A percentile compares a stretch with the other conserved stretches of the same genome.
Evolutionary conservation across 106 monocot species (phyloP).

Genomic region (Narthecium ossifragum): DNA sequence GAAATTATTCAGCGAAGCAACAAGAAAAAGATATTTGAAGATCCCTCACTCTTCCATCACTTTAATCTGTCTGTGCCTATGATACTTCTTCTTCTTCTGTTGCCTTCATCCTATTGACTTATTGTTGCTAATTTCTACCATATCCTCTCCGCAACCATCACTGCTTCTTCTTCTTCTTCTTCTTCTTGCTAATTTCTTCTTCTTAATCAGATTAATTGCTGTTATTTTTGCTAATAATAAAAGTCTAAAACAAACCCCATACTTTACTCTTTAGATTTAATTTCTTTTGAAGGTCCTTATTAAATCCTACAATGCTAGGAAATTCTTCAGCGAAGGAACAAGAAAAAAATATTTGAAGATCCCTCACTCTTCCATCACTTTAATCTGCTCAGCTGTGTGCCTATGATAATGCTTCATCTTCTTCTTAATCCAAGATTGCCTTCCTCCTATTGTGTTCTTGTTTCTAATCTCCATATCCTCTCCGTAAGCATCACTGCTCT

Average conservation of each 20-base stretch:
- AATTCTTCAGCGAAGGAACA: no score
- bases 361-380: conserved; percentile 75
- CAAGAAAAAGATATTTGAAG: no score
- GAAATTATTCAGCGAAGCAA: no score
- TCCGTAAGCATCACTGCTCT: conserved; percentile 8
- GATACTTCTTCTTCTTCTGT: conserved; percentile 59
- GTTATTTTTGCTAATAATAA: no score
- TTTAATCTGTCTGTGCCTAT: conserved; percentile 71
- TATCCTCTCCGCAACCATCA: conserved; percentile 12
- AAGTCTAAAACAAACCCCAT: no score
- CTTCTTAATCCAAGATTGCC: conserved; percentile 20
- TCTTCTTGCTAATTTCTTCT: no score
- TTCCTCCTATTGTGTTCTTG: conserved; percentile 40
- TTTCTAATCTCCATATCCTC: conserved; percentile 31
- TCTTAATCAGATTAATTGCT: no score
- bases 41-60: conserved; percentile 81
- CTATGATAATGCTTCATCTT: conserved; percentile 67
- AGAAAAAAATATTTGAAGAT: no score
- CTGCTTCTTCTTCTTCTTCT: conserved; percentile 39
- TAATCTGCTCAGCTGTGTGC: conserved; percentile 64
- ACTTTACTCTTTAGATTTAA: no score
- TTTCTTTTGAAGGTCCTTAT: no score
- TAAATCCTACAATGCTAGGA: no score
- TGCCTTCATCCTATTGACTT: conserved; percentile 31
- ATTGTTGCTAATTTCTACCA: conserved; percentile 39